These are phyloP conservation scores for Termitomyces sp. DNA, from an alignment of 768 basidiomycete genomes.

Conservation along the genomic window DNA sequence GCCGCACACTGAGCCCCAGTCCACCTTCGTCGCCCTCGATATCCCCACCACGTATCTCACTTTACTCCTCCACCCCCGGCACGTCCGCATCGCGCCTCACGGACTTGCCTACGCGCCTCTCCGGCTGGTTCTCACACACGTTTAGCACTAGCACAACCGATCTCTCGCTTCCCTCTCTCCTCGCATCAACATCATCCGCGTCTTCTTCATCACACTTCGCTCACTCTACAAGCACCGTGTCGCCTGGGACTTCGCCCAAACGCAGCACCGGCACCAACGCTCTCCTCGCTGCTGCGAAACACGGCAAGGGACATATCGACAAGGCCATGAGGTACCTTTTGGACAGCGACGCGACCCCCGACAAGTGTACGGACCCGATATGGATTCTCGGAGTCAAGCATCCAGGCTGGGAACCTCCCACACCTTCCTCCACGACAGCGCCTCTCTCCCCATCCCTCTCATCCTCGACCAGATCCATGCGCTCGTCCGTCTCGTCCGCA, in stretches of 20 bases:
- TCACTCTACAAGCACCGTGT: neutral
- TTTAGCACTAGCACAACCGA: constrained; percentile 70
- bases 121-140: constrained; percentile 78
- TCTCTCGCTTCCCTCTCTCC: constrained; percentile 57
- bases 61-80: constrained; percentile 35
- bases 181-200: constrained; percentile 34
- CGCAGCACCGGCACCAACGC: constrained; percentile 27
- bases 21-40: constrained; percentile 26
- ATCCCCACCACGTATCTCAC: constrained; percentile 17
- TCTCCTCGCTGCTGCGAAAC: constrained; percentile 63
- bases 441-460: neutral
- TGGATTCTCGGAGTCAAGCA: constrained; percentile 67
- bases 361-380: constrained; percentile 76
- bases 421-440: neutral
- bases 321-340: constrained; percentile 87
- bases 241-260: constrained; percentile 20
- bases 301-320: constrained; percentile 72
- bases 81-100: constrained; percentile 39
- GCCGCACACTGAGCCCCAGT: constrained; percentile 31
- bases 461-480: constrained; percentile 1
- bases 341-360: constrained; percentile 83
- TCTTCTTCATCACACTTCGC: neutral
- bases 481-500: neutral
- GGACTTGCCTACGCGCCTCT: constrained; percentile 70
- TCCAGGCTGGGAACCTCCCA: constrained; percentile 41